These are phyloP conservation scores for Verticillium nonalfalfae DNA, from an alignment of 2,329 filamentous ascomycete genomes.

Conservation along the genomic window DNA sequence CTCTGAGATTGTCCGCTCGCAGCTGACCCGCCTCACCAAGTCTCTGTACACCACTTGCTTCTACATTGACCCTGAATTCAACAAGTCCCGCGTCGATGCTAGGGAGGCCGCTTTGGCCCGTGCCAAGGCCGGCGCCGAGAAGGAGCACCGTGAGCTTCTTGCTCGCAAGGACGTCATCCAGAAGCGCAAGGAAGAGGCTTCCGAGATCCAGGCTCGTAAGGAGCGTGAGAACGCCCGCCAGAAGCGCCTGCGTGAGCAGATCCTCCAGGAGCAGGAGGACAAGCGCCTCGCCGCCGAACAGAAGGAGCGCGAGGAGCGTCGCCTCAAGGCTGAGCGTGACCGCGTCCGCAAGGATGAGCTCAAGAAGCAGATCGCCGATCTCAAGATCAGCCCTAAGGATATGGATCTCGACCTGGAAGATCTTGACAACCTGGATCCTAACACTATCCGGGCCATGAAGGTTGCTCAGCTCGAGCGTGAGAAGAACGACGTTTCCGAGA, in stretches of 20 bases:
- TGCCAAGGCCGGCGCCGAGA: constrained; percentile 79
- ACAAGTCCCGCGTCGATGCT: constrained; percentile 70
- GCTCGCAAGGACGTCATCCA: constrained; percentile 86
- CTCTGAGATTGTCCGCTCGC: constrained; percentile 93
- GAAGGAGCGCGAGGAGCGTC: constrained; percentile 80
- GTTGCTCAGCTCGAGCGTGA: constrained; percentile 93
- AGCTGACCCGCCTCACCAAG: constrained; percentile 86
- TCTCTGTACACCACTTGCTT: constrained; percentile 89
- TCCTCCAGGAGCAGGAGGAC: constrained; percentile 83
- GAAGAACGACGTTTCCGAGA: constrained; percentile 93
- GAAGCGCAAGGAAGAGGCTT: constrained; percentile 95
- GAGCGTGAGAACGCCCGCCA: constrained; percentile 89
- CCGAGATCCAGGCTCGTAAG: constrained; percentile 77
- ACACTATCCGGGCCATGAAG: constrained; percentile 89
- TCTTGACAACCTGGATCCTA: constrained; percentile 80
- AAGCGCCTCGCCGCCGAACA: constrained; percentile 88
- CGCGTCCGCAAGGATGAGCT: constrained; percentile 89
- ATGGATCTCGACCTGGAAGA: constrained; percentile 72
- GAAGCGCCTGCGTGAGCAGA: constrained; percentile 80
- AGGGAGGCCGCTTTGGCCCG: constrained; percentile 75
- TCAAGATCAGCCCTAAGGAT: constrained; percentile 80
- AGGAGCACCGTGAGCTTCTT: constrained; percentile 82
- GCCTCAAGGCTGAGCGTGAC: constrained; percentile 80
- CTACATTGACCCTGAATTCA: constrained; percentile 89
- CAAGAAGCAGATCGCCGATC: constrained; percentile 84